Conservation (phyloP, 176 grass and related monocot genomes). For the Melocanna baccifera region DNA sequence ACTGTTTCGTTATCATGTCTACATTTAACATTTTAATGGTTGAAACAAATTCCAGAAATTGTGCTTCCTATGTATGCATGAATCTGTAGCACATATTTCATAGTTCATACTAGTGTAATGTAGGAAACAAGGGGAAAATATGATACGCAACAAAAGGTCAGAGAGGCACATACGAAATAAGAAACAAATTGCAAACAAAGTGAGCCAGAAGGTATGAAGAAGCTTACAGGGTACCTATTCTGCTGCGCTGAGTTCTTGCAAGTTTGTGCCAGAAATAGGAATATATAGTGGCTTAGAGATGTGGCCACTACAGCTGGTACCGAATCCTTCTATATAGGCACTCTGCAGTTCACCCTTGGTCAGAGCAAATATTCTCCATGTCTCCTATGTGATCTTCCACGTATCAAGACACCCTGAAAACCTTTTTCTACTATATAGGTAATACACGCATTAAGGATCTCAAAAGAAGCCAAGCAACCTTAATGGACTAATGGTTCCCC, state of each 20-base stretch:
- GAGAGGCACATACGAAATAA: not conserved
- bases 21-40: too few relatives aligned
- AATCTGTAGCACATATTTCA: not conserved
- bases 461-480: too few relatives aligned
- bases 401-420: not conserved
- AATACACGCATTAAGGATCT: not conserved
- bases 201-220: not conserved
- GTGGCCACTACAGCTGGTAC: not conserved
- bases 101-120: not conserved
- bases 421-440: not conserved
- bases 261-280: not conserved
- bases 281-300: not conserved
- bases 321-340: not conserved
- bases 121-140: not conserved
- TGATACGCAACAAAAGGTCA: not conserved
- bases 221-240: not conserved
- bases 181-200: not conserved
- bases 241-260: not conserved
- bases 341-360: not conserved
- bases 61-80: too few relatives aligned
- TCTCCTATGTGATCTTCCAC: not conserved
- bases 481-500: too few relatives aligned
- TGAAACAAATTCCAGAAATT: too few relatives aligned
- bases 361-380: not conserved
- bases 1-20: too few relatives aligned